Evolutionary conservation across 2,329 filamentous ascomycete genomes (phyloP).

Genomic region (Penicillium occitanis): DNA sequence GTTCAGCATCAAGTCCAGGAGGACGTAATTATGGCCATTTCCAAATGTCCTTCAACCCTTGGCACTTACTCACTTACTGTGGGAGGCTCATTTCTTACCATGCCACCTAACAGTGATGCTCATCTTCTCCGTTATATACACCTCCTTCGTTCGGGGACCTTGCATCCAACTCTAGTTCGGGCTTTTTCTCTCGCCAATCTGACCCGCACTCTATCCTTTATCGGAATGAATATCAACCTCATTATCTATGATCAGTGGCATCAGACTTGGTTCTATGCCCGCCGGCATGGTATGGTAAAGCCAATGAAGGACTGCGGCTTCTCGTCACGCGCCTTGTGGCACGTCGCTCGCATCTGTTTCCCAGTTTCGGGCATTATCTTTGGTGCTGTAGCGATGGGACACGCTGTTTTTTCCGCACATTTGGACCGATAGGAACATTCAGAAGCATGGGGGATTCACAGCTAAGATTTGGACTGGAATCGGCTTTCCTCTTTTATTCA

Average conservation of each 20-base stretch:
- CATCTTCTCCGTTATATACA: slow-evolving; percentile 61
- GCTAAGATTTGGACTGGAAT: background rate
- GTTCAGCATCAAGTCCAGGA: background rate
- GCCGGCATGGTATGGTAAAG: slow-evolving; percentile 66
- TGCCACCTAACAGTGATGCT: slow-evolving; percentile 65
- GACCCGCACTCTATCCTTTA: slow-evolving; percentile 61
- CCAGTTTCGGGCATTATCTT: slow-evolving; percentile 67
- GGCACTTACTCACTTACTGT: slow-evolving; percentile 63
- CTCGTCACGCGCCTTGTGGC: slow-evolving; percentile 56
- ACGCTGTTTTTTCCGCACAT: slow-evolving; percentile 70
- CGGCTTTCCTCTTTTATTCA: background rate
- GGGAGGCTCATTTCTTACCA: slow-evolving; percentile 69
- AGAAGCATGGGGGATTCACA: background rate
- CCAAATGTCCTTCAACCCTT: slow-evolving; percentile 36
- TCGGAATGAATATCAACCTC: slow-evolving; percentile 63
- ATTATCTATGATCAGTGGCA: slow-evolving; percentile 69
- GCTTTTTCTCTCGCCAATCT: slow-evolving; percentile 61
- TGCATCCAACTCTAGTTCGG: slow-evolving; percentile 55
- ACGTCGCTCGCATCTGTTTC: slow-evolving; percentile 61
- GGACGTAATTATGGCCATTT: background rate
- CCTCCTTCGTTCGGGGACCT: slow-evolving; percentile 53
- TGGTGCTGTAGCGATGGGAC: slow-evolving; percentile 66
- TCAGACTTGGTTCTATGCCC: slow-evolving; percentile 57
- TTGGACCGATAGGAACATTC: slow-evolving; percentile 57
- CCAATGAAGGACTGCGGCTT: slow-evolving; percentile 64